A percentile compares a stretch with the other conserved stretches of the same genome.
Conservation (phyloP, 2,329 filamentous ascomycete species). For the Phaeosphaeria sp. region DNA sequence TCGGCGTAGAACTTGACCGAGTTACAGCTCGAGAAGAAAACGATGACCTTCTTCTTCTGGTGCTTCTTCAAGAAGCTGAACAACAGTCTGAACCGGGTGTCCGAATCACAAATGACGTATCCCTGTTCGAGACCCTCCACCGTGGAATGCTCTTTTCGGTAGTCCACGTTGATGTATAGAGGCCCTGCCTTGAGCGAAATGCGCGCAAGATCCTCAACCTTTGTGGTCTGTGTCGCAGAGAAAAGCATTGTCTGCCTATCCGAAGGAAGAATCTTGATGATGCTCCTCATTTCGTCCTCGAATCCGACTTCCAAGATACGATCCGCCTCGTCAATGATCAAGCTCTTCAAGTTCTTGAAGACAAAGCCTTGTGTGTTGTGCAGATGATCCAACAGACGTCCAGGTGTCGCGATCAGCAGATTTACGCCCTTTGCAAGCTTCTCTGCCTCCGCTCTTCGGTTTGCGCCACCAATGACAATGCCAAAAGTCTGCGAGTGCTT, state of each 20-base stretch:
- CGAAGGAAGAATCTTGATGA: constrained; percentile 87
- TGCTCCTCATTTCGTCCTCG: constrained; percentile 97
- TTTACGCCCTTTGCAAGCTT: constrained; percentile 96
- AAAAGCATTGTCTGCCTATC: constrained; percentile 98
- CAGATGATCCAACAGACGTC: constrained; percentile 89
- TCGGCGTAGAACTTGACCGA: constrained; percentile 96
- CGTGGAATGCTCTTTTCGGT: constrained; percentile 86
- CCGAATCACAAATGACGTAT: constrained; percentile 90
- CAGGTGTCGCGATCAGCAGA: constrained; percentile 90
- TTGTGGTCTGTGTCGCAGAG: constrained; percentile 96
- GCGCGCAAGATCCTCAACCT: constrained; percentile 94
- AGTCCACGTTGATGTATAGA: constrained; percentile 95
- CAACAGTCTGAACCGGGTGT: constrained; percentile 90
- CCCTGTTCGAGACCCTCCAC: constrained; percentile 95
- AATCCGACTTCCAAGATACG: constrained; percentile 97
- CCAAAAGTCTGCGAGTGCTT: constrained; percentile 95
- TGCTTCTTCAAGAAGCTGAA: constrained; percentile 95
- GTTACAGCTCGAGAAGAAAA: constrained; percentile 87
- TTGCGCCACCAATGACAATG: constrained; percentile 95
- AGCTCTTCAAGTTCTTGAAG: constrained; percentile 89
- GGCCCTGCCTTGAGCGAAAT: constrained; percentile 92
- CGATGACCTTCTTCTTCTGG: constrained; percentile 95
- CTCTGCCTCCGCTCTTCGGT: constrained; percentile 86
- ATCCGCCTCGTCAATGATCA: constrained; percentile 97
- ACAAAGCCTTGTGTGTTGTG: constrained; percentile 89